phyloP scores from a whole-genome alignment of 306 rosid genomes.

The Fragaria vesca region DNA sequence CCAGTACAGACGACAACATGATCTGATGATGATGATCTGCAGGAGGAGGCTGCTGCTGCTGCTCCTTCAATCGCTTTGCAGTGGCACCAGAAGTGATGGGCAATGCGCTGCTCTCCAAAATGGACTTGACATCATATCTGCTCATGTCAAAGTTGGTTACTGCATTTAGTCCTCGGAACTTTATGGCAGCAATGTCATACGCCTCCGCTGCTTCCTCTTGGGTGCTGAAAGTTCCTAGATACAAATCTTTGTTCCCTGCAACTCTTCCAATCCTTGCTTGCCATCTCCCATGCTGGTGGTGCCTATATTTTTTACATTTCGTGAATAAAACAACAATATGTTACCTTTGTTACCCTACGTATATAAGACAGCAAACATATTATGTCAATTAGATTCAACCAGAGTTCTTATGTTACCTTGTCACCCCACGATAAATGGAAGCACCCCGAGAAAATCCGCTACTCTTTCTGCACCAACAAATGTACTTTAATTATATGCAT shows the following conservation, averaged over 20 bases:
- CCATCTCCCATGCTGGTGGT: conserved; percentile 97
- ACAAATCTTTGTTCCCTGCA: conserved; percentile 94
- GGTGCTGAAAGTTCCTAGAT: conserved; percentile 87
- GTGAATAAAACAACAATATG: neutral
- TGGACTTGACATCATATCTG: conserved; percentile 79
- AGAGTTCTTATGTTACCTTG: conserved; percentile 49
- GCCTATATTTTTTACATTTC: conserved; percentile 36
- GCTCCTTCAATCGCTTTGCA: conserved; percentile 77
- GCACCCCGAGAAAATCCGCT: conserved; percentile 98
- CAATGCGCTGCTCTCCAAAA: conserved; percentile 68
- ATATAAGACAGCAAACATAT: neutral
- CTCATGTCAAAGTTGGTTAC: conserved; percentile 98
- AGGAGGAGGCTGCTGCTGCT: conserved; percentile 24
- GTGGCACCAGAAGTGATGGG: conserved; percentile 64
- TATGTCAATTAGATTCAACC: neutral
- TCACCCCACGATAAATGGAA: conserved; percentile 92
- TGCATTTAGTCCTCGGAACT: conserved; percentile 84
- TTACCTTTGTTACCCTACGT: conserved; percentile 71
- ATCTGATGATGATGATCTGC: neutral
- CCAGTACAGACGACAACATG: neutral
- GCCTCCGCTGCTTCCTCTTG: conserved; percentile 99
- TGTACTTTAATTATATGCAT: neutral
- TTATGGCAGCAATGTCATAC: conserved; percentile 89
- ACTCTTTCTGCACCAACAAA: conserved; percentile 64
- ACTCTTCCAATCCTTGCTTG: conserved; percentile 96